Percentiles rank a stretch among this genome's conserved stretches.
Conservation (phyloP, 495 filamentous ascomycete genomes). For the Sporormia fimetaria region DNA sequence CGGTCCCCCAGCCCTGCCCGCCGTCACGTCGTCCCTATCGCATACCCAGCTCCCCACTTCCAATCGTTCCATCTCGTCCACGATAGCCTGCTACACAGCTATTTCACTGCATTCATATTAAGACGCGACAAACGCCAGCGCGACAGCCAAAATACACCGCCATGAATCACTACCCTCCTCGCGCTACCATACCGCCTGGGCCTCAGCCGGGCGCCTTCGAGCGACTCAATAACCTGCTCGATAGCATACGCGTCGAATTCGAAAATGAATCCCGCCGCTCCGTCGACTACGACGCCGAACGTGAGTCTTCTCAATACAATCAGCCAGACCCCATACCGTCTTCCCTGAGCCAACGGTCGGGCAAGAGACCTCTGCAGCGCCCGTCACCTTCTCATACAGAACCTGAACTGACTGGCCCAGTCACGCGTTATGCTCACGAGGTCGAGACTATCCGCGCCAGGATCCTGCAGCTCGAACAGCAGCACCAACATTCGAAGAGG, state of each 20-base stretch:
- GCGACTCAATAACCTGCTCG: slow-evolving; percentile 81
- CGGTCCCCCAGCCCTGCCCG: no score
- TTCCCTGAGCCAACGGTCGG: neutral
- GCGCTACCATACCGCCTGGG: slow-evolving; percentile 55
- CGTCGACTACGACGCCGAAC: slow-evolving; percentile 77
- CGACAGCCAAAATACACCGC: slow-evolving; percentile 22
- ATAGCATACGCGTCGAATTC: slow-evolving; percentile 82
- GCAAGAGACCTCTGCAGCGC: neutral
- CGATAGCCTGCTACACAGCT: neutral
- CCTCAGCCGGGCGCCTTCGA: slow-evolving; percentile 43
- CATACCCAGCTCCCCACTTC: no score
- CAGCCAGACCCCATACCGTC: slow-evolving; percentile 1
- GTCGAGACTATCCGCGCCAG: slow-evolving; percentile 87
- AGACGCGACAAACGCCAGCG: neutral
- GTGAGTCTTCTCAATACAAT: slow-evolving; percentile 45
- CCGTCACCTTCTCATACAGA: slow-evolving; percentile 4
- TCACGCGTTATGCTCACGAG: slow-evolving; percentile 76
- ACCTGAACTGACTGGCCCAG: slow-evolving; percentile 38
- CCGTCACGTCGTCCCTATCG: no score
- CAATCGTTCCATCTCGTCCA: neutral
- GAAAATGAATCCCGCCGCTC: slow-evolving; percentile 64
- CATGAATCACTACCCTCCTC: slow-evolving; percentile 68
- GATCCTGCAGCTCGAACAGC: slow-evolving; percentile 80
- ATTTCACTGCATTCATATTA: neutral
- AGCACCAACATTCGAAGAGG: slow-evolving; percentile 72